Base-by-base conservation (phyloP, 2,329 filamentous ascomycete genomes). In the Xylaria sp. region DNA sequence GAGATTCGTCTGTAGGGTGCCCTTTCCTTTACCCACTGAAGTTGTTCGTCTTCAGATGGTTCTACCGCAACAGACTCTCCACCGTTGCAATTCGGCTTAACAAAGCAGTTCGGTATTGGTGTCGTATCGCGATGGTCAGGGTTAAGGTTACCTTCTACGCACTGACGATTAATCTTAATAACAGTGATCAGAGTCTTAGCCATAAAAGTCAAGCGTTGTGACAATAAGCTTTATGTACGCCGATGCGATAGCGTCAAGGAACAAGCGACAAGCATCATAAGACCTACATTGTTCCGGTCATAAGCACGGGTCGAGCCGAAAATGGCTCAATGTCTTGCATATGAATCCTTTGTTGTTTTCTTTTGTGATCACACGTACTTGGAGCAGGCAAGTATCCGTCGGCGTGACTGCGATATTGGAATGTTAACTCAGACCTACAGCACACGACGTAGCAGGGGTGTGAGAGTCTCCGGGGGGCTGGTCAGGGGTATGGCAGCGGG, bases 351-450 rank as follows among this genome's bases (percentile, higher is more conserved):
- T 19, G 9, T 7, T 48, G 17, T 35, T 19, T 47, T 25, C 21
- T 29, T 43, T 35, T 4, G 3, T 9, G 19, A 31, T 57, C 60
- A 54, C 40, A 44, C 38, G 41, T 17, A 40, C 25, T 53, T 4
- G 19, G 27, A 47, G 43, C 23, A 57, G 7, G 35, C 21, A 21
- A 31, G 19, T 44, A 47, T 17, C 15, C n/a, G 47, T 54, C 40
- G 46, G 27, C 52, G 52, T 47, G 56, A 57, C 51, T 49, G n/a
- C 40, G 35, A 54, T 40, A 52, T 54, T 60, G 61, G 35, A 60
- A 63, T 46, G 17, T 57, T 19, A 9, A 54, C 33, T 54, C 5
- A 33, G 33, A 40, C 35, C 17, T 37, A 23, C 11, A 10, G 21
- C 25, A 38, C 19, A n/a, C 38, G 53, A 47, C 31, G 27, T 37